These are phyloP conservation scores for Aspergillus funiculosus DNA, from an alignment of 495 filamentous ascomycete genomes.

Conservation along the genomic window DNA sequence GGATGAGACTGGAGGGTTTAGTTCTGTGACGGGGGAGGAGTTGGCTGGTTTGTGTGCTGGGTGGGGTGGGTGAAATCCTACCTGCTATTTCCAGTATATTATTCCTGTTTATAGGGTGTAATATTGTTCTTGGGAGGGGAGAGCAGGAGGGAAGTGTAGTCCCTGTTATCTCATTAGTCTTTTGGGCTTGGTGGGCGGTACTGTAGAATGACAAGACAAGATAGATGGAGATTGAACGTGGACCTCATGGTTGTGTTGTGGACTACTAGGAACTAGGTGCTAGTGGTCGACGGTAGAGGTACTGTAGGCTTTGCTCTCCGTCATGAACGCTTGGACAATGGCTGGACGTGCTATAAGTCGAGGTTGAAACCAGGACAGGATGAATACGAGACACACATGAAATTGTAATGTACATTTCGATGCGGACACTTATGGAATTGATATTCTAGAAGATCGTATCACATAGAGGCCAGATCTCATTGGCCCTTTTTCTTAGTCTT, in stretches of 20 bases:
- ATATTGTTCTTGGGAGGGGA: neutral
- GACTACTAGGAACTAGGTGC: no score
- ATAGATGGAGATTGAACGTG: no score
- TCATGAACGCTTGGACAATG: no score
- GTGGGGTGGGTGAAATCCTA: slow-evolving; percentile 39
- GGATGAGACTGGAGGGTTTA: slow-evolving; percentile 40
- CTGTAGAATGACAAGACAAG: no score
- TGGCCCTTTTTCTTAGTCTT: slow-evolving; percentile 56
- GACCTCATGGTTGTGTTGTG: no score
- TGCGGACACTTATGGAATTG: slow-evolving; percentile 14
- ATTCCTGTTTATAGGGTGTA: neutral
- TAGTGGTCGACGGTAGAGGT: no score
- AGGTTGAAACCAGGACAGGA: neutral
- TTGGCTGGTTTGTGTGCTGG: slow-evolving; percentile 73
- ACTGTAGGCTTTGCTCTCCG: no score
- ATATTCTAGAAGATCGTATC: slow-evolving; percentile 28
- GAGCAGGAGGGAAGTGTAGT: neutral
- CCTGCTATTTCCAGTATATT: neutral
- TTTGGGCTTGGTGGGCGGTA: no score
- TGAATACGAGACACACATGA: neutral
- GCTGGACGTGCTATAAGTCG: no score
- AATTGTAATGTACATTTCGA: slow-evolving; percentile 28
- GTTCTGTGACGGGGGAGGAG: slow-evolving; percentile 48
- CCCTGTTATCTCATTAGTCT: no score
- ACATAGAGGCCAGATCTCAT: slow-evolving; percentile 25